Evolutionary conservation across 148 eudicot species (phyloP).

Genomic region (Persicaria maculosa): DNA sequence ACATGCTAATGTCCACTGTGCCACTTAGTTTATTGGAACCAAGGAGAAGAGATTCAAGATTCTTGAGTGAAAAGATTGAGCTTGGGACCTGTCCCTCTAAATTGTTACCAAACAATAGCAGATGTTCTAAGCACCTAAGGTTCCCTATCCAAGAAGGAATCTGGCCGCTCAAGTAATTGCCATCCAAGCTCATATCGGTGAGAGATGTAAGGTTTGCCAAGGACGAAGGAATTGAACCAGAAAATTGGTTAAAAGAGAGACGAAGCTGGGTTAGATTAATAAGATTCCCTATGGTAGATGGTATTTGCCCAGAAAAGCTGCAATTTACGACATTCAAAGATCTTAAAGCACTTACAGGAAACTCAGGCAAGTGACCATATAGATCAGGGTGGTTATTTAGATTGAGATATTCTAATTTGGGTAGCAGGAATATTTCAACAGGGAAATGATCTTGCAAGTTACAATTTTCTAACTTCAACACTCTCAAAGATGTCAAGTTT

Average conservation of each 20-base stretch:
- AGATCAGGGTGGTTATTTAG: slow-evolving; percentile 3
- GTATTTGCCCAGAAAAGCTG: slow-evolving; percentile 32
- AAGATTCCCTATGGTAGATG: slow-evolving; percentile 28
- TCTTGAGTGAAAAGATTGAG: slow-evolving; percentile 24
- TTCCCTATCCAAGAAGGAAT: neutral
- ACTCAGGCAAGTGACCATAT: slow-evolving; percentile 22
- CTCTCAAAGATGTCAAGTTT: slow-evolving; percentile 20
- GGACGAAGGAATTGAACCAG: slow-evolving; percentile 22
- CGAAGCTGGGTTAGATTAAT: slow-evolving; percentile 27
- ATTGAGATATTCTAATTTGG: slow-evolving; percentile 19
- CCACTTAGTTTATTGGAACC: slow-evolving; percentile 33
- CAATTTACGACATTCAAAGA: slow-evolving; percentile 12
- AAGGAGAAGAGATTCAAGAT: slow-evolving; percentile 23
- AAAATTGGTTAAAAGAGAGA: slow-evolving; percentile 19
- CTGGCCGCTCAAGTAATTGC: slow-evolving; percentile 20
- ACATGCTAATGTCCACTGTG: slow-evolving; percentile 17
- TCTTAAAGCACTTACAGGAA: slow-evolving; percentile 16
- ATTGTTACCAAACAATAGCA: slow-evolving; percentile 38
- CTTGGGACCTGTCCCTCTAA: slow-evolving; percentile 31
- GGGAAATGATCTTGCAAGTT: slow-evolving; percentile 23
- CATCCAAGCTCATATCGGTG: slow-evolving; percentile 20
- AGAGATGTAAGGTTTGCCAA: slow-evolving; percentile 25
- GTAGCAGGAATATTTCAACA: slow-evolving; percentile 20
- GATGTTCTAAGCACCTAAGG: slow-evolving; percentile 19
- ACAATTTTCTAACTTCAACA: slow-evolving; percentile 15